Percentiles rank a stretch among this genome's conserved stretches.
phyloP scores from a whole-genome alignment of 345 rosid genomes.

The Salix brachista region DNA sequence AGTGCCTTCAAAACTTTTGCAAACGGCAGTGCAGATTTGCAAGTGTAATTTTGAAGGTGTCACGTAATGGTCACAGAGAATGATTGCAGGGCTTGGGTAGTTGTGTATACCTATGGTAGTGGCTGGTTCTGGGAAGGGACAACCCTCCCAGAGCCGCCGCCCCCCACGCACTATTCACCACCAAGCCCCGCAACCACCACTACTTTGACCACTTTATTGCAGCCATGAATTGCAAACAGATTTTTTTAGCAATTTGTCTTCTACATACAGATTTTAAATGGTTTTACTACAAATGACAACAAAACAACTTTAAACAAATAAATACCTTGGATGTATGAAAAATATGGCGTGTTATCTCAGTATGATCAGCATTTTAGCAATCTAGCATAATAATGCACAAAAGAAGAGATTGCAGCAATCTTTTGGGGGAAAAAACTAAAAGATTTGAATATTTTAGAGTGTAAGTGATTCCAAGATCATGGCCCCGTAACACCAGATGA shows the following conservation, averaged over 20 bases:
- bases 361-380: neutral
- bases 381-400: neutral
- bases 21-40: neutral
- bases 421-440: neutral
- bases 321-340: neutral
- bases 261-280: neutral
- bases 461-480: neutral
- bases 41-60: neutral
- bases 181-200: neutral
- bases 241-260: neutral
- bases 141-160: neutral
- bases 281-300: neutral
- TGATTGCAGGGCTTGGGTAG: neutral
- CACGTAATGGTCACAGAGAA: neutral
- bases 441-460: neutral
- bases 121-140: neutral
- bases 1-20: neutral
- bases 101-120: neutral
- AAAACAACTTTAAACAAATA: neutral
- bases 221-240: neutral
- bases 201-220: neutral
- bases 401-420: neutral
- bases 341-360: neutral
- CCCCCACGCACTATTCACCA: neutral
- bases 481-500: neutral